phyloP scores from a whole-genome alignment of 495 filamentous ascomycete genomes.

The Delitschia confertaspora region DNA sequence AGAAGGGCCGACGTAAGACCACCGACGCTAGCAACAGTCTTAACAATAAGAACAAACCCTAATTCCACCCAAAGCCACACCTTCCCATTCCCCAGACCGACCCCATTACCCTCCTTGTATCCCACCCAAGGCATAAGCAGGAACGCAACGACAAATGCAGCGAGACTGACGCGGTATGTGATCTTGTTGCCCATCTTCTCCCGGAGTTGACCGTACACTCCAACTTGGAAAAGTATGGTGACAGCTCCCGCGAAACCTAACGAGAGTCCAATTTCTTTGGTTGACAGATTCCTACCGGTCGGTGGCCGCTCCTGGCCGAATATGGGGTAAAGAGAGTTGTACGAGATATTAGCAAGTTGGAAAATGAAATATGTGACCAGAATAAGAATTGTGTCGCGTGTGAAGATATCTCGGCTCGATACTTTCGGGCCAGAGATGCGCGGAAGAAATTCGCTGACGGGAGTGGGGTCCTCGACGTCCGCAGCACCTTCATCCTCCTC shows the following conservation, averaged over 20 bases:
- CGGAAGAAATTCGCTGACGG: slow-evolving; percentile 37
- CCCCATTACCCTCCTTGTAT: slow-evolving; percentile 51
- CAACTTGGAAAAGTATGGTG: slow-evolving; percentile 83
- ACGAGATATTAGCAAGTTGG: slow-evolving; percentile 78
- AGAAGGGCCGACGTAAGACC: slow-evolving; percentile 83
- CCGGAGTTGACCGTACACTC: slow-evolving; percentile 69
- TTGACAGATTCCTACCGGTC: slow-evolving; percentile 63
- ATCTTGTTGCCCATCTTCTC: slow-evolving; percentile 75
- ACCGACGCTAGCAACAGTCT: slow-evolving; percentile 80
- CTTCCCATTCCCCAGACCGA: slow-evolving; percentile 44
- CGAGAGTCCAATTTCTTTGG: slow-evolving; percentile 74
- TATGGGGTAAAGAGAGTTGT: slow-evolving; percentile 85
- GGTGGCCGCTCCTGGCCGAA: slow-evolving; percentile 69
- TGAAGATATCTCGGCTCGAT: slow-evolving; percentile 44
- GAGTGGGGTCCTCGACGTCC: slow-evolving; percentile 32
- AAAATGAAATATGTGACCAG: slow-evolving; percentile 79
- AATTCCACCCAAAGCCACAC: slow-evolving; percentile 65
- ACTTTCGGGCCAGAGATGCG: slow-evolving; percentile 26
- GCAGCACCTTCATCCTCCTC: slow-evolving; percentile 34
- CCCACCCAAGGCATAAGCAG: slow-evolving; percentile 83
- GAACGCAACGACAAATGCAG: slow-evolving; percentile 78
- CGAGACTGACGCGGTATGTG: slow-evolving; percentile 68
- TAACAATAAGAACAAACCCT: slow-evolving; percentile 68
- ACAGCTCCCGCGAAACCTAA: slow-evolving; percentile 75
- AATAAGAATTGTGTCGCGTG: slow-evolving; percentile 69